Evolutionary conservation across 495 filamentous ascomycete species (phyloP).

Genomic region (Penicillium subrubescens): DNA sequence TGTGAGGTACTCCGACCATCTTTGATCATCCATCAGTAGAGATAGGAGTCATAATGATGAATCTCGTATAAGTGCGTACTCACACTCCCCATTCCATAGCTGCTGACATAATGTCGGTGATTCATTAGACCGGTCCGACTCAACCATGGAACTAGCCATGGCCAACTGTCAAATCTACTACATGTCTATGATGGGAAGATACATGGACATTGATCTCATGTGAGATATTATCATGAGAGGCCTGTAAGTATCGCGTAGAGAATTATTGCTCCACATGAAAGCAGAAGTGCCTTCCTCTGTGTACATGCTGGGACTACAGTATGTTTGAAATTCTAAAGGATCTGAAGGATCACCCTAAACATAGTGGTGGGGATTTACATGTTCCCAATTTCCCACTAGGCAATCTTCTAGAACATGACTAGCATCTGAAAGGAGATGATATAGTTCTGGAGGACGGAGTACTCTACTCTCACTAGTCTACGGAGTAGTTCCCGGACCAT

Average conservation of each 20-base stretch:
- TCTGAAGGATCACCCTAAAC: background rate
- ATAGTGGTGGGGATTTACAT: background rate
- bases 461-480: background rate
- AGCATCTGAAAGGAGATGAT: background rate
- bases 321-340: background rate
- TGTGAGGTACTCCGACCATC: slow-evolving; percentile 51
- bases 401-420: background rate
- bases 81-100: background rate
- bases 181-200: background rate
- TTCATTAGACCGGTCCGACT: slow-evolving; percentile 12
- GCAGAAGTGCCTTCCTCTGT: background rate
- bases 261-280: background rate
- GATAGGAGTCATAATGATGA: background rate
- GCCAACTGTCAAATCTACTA: background rate
- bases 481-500: slow-evolving; percentile 11
- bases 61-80: slow-evolving; percentile 13
- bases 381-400: background rate
- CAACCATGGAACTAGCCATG: background rate
- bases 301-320: background rate
- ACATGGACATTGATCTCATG: background rate
- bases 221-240: background rate
- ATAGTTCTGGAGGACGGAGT: background rate
- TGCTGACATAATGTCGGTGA: slow-evolving; percentile 15
- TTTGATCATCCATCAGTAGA: slow-evolving; percentile 9
- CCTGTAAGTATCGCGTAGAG: background rate